Percentiles rank a stretch among this genome's conserved stretches.
Evolutionary conservation across 176 grass and related monocot species (phyloP).

Genomic region (Rhynchospora pubera): DNA sequence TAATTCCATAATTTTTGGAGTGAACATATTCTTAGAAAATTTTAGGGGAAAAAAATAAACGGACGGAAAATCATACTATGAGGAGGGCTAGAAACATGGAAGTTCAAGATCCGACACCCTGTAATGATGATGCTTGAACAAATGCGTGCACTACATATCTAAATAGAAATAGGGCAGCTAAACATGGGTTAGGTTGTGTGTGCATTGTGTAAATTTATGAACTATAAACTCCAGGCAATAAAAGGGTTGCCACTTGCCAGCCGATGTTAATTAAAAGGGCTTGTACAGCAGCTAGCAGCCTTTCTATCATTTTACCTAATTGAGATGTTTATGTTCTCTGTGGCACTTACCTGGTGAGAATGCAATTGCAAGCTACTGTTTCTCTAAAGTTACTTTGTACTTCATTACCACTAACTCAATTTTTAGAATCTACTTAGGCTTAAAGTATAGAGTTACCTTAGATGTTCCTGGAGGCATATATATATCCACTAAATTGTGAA

Average conservation of each 20-base stretch:
- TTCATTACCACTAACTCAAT: background rate
- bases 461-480: too few species aligned
- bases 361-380: background rate
- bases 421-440: background rate
- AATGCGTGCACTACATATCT: background rate
- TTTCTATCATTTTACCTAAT: background rate
- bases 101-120: constrained; percentile 20
- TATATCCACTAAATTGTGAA: too few species aligned
- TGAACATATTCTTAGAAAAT: too few species aligned
- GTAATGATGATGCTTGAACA: constrained; percentile 19
- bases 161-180: background rate
- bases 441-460: background rate
- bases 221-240: background rate
- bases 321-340: background rate
- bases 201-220: constrained; percentile 1
- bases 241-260: constrained; percentile 2
- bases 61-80: background rate
- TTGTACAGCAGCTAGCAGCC: background rate
- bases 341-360: background rate
- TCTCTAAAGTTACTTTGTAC: background rate
- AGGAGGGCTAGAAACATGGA: background rate
- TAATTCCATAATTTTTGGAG: background rate
- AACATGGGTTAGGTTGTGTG: constrained; percentile 3
- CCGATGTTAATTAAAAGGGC: background rate
- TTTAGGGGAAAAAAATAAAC: background rate